A percentile compares a stretch with the other conserved stretches of the same genome.
Evolutionary conservation across 2,329 filamentous ascomycete species (phyloP).

Genomic region (Colletotrichum lini): DNA sequence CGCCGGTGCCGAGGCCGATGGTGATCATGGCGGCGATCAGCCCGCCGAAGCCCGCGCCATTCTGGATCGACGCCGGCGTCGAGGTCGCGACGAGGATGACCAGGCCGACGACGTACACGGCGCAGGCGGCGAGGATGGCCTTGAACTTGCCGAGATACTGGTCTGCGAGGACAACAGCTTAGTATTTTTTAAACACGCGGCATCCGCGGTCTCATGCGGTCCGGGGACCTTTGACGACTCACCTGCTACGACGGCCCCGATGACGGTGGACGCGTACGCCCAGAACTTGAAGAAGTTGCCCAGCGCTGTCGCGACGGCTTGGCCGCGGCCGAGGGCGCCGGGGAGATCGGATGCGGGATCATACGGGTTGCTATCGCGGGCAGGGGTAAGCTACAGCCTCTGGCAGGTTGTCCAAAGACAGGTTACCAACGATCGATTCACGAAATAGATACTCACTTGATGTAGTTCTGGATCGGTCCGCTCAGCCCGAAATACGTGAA

Average conservation of each 20-base stretch:
- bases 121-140: conserved; percentile 67
- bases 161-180: conserved; percentile 61
- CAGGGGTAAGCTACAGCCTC: too few relatives aligned
- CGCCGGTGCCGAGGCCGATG: conserved; percentile 77
- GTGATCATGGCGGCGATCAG: conserved; percentile 71
- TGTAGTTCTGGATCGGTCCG: conserved; percentile 51
- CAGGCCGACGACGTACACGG: conserved; percentile 43
- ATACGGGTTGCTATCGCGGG: conserved; percentile 43
- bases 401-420: background rate
- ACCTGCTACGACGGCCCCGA: conserved; percentile 30
- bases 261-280: conserved; percentile 42
- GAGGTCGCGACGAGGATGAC: conserved; percentile 63
- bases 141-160: conserved; percentile 73
- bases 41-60: conserved; percentile 61
- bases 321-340: conserved; percentile 43
- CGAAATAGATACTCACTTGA: conserved; percentile 43
- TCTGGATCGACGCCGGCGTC: conserved; percentile 53
- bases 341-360: conserved; percentile 43
- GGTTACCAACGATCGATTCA: too few relatives aligned
- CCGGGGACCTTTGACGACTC: too few relatives aligned
- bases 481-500: conserved; percentile 51
- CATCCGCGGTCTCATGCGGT: too few relatives aligned
- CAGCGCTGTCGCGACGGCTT: conserved; percentile 42
- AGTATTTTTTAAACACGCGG: background rate
- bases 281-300: conserved; percentile 50